Conservation (phyloP, 768 basidiomycete species). For the Grammothele lineata region DNA sequence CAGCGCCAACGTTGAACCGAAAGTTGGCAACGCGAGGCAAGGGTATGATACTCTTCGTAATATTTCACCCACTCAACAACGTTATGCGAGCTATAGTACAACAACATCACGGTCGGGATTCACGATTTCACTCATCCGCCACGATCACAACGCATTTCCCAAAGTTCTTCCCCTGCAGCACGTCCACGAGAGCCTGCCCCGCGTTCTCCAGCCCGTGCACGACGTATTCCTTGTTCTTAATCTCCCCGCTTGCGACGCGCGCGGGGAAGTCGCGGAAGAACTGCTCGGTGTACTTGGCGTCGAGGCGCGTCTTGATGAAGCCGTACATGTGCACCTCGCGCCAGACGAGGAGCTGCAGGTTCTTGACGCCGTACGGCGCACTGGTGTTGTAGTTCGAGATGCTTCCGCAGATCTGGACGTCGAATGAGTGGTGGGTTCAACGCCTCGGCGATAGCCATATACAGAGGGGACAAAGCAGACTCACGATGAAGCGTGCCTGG, state of each 20-base stretch:
- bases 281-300: constrained; percentile 21
- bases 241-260: constrained; percentile 29
- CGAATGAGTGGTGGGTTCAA: background rate
- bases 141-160: constrained; percentile 35
- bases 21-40: too few species aligned
- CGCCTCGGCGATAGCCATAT: too few species aligned
- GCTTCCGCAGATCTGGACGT: background rate
- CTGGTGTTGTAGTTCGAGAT: constrained; percentile 12
- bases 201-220: constrained; percentile 29
- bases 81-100: too few species aligned
- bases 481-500: constrained; percentile 7
- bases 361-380: constrained; percentile 19
- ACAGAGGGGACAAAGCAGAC: too few species aligned
- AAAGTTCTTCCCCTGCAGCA: constrained; percentile 31
- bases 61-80: too few species aligned
- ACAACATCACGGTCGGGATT: too few species aligned
- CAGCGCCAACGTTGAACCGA: too few species aligned
- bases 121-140: constrained; percentile 25
- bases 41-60: too few species aligned
- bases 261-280: constrained; percentile 29
- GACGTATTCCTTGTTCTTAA: constrained; percentile 34
- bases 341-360: constrained; percentile 24
- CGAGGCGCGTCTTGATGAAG: constrained; percentile 25
- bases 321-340: constrained; percentile 28
- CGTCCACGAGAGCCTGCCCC: constrained; percentile 30